phyloP scores from a whole-genome alignment of 2,329 filamentous ascomycete species.

The Onygenales sp. region DNA sequence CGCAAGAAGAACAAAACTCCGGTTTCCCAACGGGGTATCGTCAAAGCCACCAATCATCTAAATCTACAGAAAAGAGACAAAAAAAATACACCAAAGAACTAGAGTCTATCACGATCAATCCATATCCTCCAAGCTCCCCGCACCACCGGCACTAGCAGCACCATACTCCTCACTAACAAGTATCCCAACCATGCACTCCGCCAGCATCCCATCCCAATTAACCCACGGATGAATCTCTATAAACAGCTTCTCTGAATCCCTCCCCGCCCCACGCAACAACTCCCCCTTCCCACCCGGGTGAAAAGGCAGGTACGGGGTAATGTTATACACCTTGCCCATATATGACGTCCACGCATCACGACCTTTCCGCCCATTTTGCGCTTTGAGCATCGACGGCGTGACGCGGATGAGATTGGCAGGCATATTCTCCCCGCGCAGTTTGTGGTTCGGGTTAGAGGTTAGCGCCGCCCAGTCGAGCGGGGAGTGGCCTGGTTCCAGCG shows the following conservation, averaged over 20 bases:
- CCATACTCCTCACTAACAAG: constrained; percentile 47
- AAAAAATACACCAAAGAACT: neutral
- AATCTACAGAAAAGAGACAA: neutral
- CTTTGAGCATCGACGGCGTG: constrained; percentile 68
- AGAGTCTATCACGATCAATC: constrained; percentile 34
- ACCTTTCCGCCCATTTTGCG: constrained; percentile 72
- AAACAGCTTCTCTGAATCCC: constrained; percentile 56
- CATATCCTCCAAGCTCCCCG: constrained; percentile 46
- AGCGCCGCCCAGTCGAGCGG: constrained; percentile 93
- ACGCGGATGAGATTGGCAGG: constrained; percentile 57
- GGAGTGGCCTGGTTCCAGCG: constrained; percentile 81
- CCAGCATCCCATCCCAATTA: constrained; percentile 58
- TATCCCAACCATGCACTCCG: constrained; percentile 52
- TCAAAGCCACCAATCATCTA: neutral
- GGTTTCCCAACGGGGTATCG: neutral
- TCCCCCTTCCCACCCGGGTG: constrained; percentile 70
- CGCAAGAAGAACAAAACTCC: neutral
- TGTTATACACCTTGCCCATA: constrained; percentile 87
- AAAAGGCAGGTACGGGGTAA: constrained; percentile 79
- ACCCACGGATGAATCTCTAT: constrained; percentile 59
- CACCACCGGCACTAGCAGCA: neutral
- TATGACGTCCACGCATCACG: constrained; percentile 85
- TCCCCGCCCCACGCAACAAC: constrained; percentile 53
- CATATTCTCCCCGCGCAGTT: constrained; percentile 52
- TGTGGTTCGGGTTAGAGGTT: constrained; percentile 49